These are phyloP conservation scores for Plantago coronopus DNA, from an alignment of 305 asterid genomes.

Conservation along the genomic window DNA sequence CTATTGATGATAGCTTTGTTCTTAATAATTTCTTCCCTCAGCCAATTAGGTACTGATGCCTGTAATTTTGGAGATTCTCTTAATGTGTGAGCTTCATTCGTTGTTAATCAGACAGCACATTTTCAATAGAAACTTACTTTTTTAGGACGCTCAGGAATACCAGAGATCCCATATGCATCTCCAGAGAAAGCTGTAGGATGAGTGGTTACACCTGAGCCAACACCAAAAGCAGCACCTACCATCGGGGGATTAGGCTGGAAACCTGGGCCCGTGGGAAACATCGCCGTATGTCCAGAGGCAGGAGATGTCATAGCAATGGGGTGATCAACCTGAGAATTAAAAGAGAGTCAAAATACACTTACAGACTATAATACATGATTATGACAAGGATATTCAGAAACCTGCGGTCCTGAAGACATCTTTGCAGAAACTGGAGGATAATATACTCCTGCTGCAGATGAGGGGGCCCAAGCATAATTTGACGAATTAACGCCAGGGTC, in stretches of 20 bases:
- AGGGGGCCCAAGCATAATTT: conserved; percentile 64
- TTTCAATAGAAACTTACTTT: conserved; percentile 45
- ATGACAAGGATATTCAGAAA: conserved; percentile 27
- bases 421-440: conserved; percentile 57
- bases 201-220: conserved; percentile 52
- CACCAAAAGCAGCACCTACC: conserved; percentile 61
- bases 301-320: conserved; percentile 52
- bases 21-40: conserved; percentile 93
- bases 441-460: conserved; percentile 48
- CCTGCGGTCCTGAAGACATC: conserved; percentile 62
- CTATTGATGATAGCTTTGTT: conserved; percentile 74
- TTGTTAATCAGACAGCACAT: conserved; percentile 18
- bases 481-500: conserved; percentile 53
- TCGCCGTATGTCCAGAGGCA: conserved; percentile 58
- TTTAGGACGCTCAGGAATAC: conserved; percentile 73
- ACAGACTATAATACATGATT: background rate
- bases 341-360: conserved; percentile 20
- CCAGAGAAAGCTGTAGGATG: conserved; percentile 64
- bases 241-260: conserved; percentile 59
- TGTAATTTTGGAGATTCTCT: conserved; percentile 33
- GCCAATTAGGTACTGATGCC: conserved; percentile 99
- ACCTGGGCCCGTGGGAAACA: conserved; percentile 64
- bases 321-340: conserved; percentile 59
- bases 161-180: conserved; percentile 57
- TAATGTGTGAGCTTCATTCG: conserved; percentile 12